Percentiles rank a stretch among this genome's conserved stretches.
Evolutionary conservation across 2,329 filamentous ascomycete species (phyloP).

Genomic region (Arthrobotrys entomopaga): DNA sequence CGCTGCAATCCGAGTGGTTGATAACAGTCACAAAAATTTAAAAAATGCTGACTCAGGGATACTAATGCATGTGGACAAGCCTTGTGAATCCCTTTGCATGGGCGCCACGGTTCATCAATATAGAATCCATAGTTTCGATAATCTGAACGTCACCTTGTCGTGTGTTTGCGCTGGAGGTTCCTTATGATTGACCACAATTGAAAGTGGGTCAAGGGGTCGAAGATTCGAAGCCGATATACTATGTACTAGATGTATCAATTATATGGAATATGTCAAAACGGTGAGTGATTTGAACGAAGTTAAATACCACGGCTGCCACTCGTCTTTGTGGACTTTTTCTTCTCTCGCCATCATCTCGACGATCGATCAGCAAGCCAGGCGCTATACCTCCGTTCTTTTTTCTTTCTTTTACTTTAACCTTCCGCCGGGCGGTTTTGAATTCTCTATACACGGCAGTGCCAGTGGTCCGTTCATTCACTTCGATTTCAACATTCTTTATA

Average conservation of each 20-base stretch:
- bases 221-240: too few relatives aligned
- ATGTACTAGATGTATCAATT: too few relatives aligned
- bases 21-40: constrained; percentile 1
- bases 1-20: constrained; percentile 24
- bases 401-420: constrained; percentile 36
- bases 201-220: constrained; percentile 16
- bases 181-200: constrained; percentile 23
- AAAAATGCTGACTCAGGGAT: constrained; percentile 5
- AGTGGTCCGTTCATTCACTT: constrained; percentile 45
- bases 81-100: too few relatives aligned
- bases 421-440: constrained; percentile 54
- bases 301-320: constrained; percentile 44
- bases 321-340: constrained; percentile 17
- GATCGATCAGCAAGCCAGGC: constrained; percentile 54
- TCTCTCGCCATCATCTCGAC: constrained; percentile 52
- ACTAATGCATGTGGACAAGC: neutral
- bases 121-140: constrained; percentile 46
- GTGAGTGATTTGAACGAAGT: constrained; percentile 12
- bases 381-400: constrained; percentile 52
- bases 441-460: constrained; percentile 53
- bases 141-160: constrained; percentile 23
- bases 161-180: constrained; percentile 15
- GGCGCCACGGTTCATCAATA: neutral
- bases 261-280: neutral
- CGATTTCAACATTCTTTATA: constrained; percentile 48